Percentiles rank a stretch among this genome's conserved stretches.
phyloP scores from a whole-genome alignment of 1,284 basidiomycete species.

The Apiotrichum sp. region DNA sequence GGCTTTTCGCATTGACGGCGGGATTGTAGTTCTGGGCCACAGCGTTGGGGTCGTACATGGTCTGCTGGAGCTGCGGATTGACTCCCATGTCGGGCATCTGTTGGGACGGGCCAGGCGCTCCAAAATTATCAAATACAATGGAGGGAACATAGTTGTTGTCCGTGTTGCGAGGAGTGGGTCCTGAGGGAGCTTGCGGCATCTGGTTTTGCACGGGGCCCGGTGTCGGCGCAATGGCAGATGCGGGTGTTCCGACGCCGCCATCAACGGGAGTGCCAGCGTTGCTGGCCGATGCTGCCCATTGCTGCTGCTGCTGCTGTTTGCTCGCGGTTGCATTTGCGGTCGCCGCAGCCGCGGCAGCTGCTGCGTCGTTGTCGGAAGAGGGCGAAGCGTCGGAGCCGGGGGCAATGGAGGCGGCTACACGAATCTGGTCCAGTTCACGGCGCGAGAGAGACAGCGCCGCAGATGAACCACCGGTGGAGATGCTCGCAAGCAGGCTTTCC shows the following conservation, averaged over 20 bases:
- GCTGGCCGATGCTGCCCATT: not conserved
- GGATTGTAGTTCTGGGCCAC: conserved; percentile 1
- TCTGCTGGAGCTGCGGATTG: conserved; percentile 13
- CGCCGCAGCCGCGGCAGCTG: not conserved
- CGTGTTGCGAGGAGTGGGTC: not conserved
- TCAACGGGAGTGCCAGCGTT: not conserved
- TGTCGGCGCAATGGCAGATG: not conserved
- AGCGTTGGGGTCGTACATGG: conserved; percentile 11
- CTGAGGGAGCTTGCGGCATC: too few species aligned
- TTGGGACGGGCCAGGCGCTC: conserved; percentile 8
- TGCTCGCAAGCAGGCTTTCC: conserved; percentile 26
- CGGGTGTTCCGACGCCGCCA: not conserved
- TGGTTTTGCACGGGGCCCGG: not conserved
- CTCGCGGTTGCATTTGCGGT: not conserved
- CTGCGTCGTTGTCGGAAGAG: conserved; percentile 10
- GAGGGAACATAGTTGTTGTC: conserved; percentile 15
- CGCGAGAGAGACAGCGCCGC: conserved; percentile 20
- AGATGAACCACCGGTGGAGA: conserved; percentile 18
- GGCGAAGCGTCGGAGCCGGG: conserved; percentile 22
- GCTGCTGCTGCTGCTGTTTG: conserved; percentile 2
- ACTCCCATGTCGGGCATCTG: conserved; percentile 6
- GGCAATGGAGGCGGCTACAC: conserved; percentile 21
- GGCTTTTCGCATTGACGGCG: not conserved
- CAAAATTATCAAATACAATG: conserved; percentile 14
- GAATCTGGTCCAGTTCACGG: conserved; percentile 24